These are phyloP conservation scores for Solanum chiquidenum DNA, from an alignment of 257 asterid species.

Conservation along the genomic window DNA sequence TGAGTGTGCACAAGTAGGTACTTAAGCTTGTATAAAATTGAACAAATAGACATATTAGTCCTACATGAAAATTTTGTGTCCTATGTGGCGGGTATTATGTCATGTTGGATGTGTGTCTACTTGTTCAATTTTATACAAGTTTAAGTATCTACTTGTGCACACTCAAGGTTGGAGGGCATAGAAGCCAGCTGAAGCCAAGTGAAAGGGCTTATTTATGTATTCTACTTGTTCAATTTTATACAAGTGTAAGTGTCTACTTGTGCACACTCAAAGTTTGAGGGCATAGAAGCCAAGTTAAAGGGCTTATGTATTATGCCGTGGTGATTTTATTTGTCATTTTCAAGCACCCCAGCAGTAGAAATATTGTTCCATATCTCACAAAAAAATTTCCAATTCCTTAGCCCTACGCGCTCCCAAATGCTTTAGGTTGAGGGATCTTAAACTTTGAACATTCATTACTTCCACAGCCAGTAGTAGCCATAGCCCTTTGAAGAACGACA, in stretches of 20 bases:
- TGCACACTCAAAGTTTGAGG: too few relatives aligned
- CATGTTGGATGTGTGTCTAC: not conserved
- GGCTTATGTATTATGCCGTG: not conserved
- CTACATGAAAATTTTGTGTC: not conserved
- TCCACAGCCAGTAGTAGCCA: not conserved
- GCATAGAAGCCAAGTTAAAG: not conserved
- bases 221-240: too few relatives aligned
- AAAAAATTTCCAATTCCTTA: not conserved
- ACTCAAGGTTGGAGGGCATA: too few relatives aligned
- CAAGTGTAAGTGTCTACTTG: too few relatives aligned
- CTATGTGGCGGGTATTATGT: not conserved
- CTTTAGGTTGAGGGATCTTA: not conserved
- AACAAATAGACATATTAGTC: not conserved
- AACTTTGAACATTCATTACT: not conserved
- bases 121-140: too few relatives aligned
- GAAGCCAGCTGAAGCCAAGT: too few relatives aligned
- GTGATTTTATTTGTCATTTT: not conserved
- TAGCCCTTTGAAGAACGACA: not conserved
- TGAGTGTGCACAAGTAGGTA: not conserved
- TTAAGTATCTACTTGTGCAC: too few relatives aligned
- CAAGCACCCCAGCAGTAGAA: not conserved
- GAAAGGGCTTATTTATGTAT: too few relatives aligned
- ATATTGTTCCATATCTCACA: not conserved
- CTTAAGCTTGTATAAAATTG: not conserved
- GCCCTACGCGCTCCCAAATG: not conserved